Conservation (phyloP, 352 stramenopile species). For the Globisporangium acanthophoron region DNA sequence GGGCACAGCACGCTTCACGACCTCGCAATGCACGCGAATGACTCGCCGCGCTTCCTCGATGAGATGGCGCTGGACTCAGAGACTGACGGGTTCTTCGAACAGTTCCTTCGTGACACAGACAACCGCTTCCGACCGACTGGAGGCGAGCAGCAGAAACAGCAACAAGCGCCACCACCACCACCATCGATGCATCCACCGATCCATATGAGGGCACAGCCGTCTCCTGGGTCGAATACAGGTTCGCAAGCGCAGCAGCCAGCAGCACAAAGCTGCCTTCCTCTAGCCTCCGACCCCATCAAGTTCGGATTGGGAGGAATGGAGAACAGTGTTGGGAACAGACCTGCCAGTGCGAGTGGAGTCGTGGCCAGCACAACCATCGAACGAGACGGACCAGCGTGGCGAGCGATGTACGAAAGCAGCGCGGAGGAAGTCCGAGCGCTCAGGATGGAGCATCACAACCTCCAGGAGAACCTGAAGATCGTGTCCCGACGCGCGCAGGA, state of each 20-base stretch:
- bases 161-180: background rate
- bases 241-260: background rate
- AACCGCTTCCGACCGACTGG: conserved; percentile 1
- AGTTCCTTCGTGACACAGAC: conserved; percentile 14
- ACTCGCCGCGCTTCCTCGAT: conserved; percentile 11
- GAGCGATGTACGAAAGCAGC: conserved; percentile 20
- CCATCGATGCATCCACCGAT: too few relatives aligned
- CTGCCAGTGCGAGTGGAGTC: background rate
- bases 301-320: background rate
- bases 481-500: conserved; percentile 51
- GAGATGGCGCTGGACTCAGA: conserved; percentile 12
- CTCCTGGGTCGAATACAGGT: background rate
- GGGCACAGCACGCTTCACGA: background rate
- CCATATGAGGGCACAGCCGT: background rate
- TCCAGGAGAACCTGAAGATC: conserved; percentile 54
- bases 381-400: conserved; percentile 11
- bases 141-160: background rate
- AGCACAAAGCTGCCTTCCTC: background rate
- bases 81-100: conserved; percentile 14
- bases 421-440: conserved; percentile 21
- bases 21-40: background rate
- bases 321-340: background rate
- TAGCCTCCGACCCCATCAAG: background rate
- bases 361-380: background rate
- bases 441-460: conserved; percentile 20